Percentiles rank a stretch among this genome's conserved stretches.
These are phyloP conservation scores for Cryphonectria radicalis DNA, from an alignment of 2,329 filamentous ascomycete species.

Conservation along the genomic window DNA sequence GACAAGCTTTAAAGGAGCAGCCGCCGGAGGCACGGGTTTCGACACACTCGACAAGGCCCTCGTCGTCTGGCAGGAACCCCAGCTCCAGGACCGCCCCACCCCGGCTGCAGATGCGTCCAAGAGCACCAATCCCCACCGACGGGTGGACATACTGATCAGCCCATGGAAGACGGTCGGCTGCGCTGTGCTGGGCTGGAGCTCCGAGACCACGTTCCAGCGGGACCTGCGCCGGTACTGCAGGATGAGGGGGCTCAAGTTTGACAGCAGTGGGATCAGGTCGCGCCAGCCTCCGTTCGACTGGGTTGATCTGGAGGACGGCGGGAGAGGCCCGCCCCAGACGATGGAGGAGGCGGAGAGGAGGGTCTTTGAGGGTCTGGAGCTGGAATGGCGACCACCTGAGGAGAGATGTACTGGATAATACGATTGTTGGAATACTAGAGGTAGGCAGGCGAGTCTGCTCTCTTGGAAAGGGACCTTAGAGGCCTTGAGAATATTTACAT, in stretches of 20 bases:
- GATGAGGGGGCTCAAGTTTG: conserved; percentile 78
- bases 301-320: conserved; percentile 71
- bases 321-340: conserved; percentile 56
- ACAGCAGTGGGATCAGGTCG: conserved; percentile 82
- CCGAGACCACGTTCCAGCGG: conserved; percentile 86
- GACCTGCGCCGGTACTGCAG: conserved; percentile 84
- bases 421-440: background rate
- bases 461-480: background rate
- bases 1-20: conserved; percentile 51
- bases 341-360: conserved; percentile 77
- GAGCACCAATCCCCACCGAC: conserved; percentile 76
- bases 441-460: background rate
- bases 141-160: conserved; percentile 89
- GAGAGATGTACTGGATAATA: conserved; percentile 69
- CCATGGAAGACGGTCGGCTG: conserved; percentile 91
- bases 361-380: conserved; percentile 76
- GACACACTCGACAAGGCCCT: conserved; percentile 91
- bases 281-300: conserved; percentile 54
- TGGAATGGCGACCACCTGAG: conserved; percentile 68
- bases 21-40: conserved; percentile 65
- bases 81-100: conserved; percentile 38
- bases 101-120: conserved; percentile 46
- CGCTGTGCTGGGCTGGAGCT: conserved; percentile 85
- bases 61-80: conserved; percentile 85
- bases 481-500: no score